Conservation (phyloP, 2,329 filamentous ascomycete species). For the Eutypella sp. region DNA sequence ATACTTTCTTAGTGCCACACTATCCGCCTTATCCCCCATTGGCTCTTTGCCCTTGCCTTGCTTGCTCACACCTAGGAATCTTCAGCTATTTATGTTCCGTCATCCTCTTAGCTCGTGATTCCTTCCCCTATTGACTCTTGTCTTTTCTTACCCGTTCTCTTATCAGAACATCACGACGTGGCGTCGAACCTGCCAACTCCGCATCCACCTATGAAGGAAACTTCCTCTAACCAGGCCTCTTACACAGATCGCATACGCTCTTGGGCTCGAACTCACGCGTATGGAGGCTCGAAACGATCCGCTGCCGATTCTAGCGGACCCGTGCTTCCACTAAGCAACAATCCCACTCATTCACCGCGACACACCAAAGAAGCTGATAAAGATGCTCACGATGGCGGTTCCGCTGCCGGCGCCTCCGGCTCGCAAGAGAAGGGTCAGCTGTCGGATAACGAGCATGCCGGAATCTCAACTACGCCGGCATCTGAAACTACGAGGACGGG, state of each 20-base stretch:
- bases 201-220: constrained; percentile 56
- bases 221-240: constrained; percentile 44
- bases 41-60: no score
- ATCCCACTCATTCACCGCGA: constrained; percentile 16
- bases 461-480: constrained; percentile 32
- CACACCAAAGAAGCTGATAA: constrained; percentile 10
- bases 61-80: no score
- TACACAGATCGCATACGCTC: constrained; percentile 53
- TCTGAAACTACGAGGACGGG: constrained; percentile 49
- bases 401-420: constrained; percentile 17
- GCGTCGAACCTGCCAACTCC: constrained; percentile 29
- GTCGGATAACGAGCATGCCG: constrained; percentile 26
- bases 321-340: constrained; percentile 35
- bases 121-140: not conserved
- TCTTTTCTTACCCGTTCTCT: constrained; percentile 7
- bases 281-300: constrained; percentile 45
- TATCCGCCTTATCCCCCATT: no score
- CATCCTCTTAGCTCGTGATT: no score
- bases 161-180: constrained; percentile 22
- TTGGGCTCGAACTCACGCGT: constrained; percentile 49
- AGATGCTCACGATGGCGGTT: constrained; percentile 15
- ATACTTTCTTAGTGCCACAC: no score
- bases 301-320: constrained; percentile 32
- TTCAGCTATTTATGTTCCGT: no score
- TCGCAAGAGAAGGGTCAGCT: constrained; percentile 10